Base-by-base conservation (phyloP, 108 stramenopile species). In the Nitzschia sp. region DNA sequence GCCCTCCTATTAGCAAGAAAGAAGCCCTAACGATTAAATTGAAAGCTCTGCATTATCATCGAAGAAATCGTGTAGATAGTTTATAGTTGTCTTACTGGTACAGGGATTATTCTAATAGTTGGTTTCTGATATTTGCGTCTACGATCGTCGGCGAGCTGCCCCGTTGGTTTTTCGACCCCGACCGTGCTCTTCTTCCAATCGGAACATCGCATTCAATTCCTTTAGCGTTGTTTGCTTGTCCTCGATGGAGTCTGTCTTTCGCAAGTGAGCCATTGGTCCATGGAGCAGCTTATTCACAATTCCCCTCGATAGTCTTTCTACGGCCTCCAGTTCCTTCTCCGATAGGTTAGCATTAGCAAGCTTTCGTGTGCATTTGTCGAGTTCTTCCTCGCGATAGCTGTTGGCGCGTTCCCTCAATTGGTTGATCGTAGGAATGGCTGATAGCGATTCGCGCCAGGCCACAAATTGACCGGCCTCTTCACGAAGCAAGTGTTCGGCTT, bases 221-320 rank as follows among this genome's bases (percentile, higher is more conserved):
- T 87, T 85, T 56, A 98, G 64, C 9, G 94, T 84, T 41, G 76
- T 72, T 74, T 92, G 85, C 63, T 95, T 94, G 52, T 89, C 89
- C 36, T 96, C 92, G 6, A 92, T 80, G 58, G 85, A 89, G 55
- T 93, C 95, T 17, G 95, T 87, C 55, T 89, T 84, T 46, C 96
- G 78, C 73, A 99, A 80, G 52, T 94, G 94, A 33, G 91, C 79
- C 97, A 99, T 97, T 32, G 98, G 98, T 3, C 98, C 98, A 76
- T 99, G 97, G 27, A 99, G 77, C 54, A 99, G 84, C 83, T 99
- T 99, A 73, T 96, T 96, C 48, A 99, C 98, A 70, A 99, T 99
- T 44, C 97, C 96, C 58, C 94, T 81, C 2, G 90, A 93, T 63
- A 99, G 67, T 63, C 94, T 71, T 75, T 99, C 96, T 0, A 99